Evolutionary conservation across 352 stramenopile species (phyloP), one percentile per base, ranked within the genome.

Genomic region (Phytophthora rubi): DNA sequence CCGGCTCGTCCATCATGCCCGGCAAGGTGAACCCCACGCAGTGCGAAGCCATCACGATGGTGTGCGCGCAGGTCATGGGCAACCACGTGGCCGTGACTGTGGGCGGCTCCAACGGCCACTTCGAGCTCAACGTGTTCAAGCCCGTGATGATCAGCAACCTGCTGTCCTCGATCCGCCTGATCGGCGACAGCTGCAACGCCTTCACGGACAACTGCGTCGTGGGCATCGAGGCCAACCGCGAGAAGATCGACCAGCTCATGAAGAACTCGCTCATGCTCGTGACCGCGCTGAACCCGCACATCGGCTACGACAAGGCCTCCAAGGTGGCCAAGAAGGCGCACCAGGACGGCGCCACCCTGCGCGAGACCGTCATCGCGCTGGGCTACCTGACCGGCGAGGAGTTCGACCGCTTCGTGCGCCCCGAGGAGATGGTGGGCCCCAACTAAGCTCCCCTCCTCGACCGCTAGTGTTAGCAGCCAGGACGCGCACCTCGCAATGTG

Each of bases 81-180:
- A 99, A 99, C 83, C 88, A 99, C 81, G 87, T 95, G 2, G 82
- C 96, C 26, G 92, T 99, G 68, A 97, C 94, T 1, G 75, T 99
- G 15, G 94, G 92, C 59, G 96, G 96, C 37, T 89, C 89, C 47
- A 97, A 99, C 75, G 97, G 97, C 67, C 95, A 99, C 64, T 99
- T 99, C 73, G 95, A 99, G 80, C 83, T 99, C 21, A 99, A 99
- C 76, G 96, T 99, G 35, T 99, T 99, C 83, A 99, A 99, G 79
- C 97, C 97, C 15, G 89, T 99, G 49, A 99, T 99, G 93, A 93
- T 94, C 56, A 86, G 84, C 49, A 98, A 98, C 67, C 65, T 92
- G 48, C 72, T 94, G 55, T 89, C 76, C 33, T 92, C 83, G 7
- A 86, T 93, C 55, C 80, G 83, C 35, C 74, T 99, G 23, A 82